Conservation (phyloP, 2,329 filamentous ascomycete genomes). For the Penicillium sp. region DNA sequence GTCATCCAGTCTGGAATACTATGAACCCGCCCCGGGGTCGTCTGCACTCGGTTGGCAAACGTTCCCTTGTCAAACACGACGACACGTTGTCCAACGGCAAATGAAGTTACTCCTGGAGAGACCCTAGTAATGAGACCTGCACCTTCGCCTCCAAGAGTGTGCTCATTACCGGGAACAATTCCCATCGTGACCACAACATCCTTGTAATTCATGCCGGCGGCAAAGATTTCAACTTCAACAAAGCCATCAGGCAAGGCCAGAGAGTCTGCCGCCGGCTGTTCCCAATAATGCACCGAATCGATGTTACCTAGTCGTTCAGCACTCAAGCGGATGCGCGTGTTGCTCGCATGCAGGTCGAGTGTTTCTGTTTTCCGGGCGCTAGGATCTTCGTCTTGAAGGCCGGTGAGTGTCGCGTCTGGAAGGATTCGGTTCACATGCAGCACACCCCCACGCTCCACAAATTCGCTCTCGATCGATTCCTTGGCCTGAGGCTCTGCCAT, state of each 20-base stretch:
- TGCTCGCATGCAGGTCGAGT: background rate
- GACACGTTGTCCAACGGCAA: too few species aligned
- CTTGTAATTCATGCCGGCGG: conserved; percentile 20
- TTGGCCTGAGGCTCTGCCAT: background rate
- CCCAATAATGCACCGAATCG: conserved; percentile 7
- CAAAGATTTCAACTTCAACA: conserved; percentile 25
- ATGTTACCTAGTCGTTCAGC: conserved; percentile 8
- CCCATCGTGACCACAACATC: conserved; percentile 22
- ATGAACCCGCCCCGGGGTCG: background rate
- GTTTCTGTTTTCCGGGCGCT: background rate
- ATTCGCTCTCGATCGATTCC: conserved; percentile 12
- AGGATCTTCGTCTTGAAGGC: background rate
- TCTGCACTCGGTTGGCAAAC: conserved; percentile 29
- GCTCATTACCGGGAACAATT: conserved; percentile 21
- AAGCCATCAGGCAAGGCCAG: conserved; percentile 1
- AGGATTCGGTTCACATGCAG: conserved; percentile 10
- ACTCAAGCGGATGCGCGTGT: background rate
- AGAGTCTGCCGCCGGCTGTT: background rate
- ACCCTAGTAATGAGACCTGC: conserved; percentile 38
- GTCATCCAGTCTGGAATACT: conserved; percentile 9
- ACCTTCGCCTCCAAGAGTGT: too few species aligned
- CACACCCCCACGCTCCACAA: conserved; percentile 10
- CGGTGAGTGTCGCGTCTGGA: conserved; percentile 1
- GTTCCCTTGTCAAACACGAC: too few species aligned
- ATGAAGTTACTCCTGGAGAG: conserved; percentile 42